Evolutionary conservation across 345 rosid genomes (phyloP), one percentile per base, ranked within the genome.

Genomic region (Streptanthus diversifolius): DNA sequence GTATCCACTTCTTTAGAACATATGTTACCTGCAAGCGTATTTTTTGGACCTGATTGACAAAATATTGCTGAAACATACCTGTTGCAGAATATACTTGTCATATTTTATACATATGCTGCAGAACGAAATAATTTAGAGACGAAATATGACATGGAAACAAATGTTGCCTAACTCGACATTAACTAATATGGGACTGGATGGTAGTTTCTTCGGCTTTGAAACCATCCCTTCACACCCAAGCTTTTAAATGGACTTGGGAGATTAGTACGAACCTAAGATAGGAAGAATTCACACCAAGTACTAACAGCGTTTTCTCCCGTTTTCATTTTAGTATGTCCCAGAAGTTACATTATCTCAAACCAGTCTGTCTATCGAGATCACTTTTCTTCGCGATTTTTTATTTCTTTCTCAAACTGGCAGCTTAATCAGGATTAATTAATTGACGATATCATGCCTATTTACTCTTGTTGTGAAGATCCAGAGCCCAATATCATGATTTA

Each of bases 41-140:
- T 82, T 91, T 91, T 82, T 88, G 92, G 74, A 93, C 98, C 81
- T 93, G 97, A 62, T 83, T 83, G 75, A 93, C 98, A 45, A 91
- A 82, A 78, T 91, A 91, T 63, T 93, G 97, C 68, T 91, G 96
- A 80, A 91, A 89, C 57, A 88, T 79, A 48, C 98, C 98, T 93
- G 95, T 69, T 83, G 79, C 58, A 77, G 19, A 70, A 79, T 47
- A 21, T 8, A 51, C 0, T 36, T 19, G 12, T 4, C 39, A 58
- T 58, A 29, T 2, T 17, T 14, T 45, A 73, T 33, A 35, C 47
- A 47, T 7, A 17, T 21, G 57, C 56, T 21, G 24, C 24, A 44
- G 47, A 24, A 24, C n/a, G 35, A 35, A 14, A 36, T 11, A 59
- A 37, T 32, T 33, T 13, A 45, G 18, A 48, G 37, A 57, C 12